A percentile compares a stretch with the other conserved stretches of the same genome.
phyloP scores from a whole-genome alignment of 768 basidiomycete genomes.

The Serendipita sp. region DNA sequence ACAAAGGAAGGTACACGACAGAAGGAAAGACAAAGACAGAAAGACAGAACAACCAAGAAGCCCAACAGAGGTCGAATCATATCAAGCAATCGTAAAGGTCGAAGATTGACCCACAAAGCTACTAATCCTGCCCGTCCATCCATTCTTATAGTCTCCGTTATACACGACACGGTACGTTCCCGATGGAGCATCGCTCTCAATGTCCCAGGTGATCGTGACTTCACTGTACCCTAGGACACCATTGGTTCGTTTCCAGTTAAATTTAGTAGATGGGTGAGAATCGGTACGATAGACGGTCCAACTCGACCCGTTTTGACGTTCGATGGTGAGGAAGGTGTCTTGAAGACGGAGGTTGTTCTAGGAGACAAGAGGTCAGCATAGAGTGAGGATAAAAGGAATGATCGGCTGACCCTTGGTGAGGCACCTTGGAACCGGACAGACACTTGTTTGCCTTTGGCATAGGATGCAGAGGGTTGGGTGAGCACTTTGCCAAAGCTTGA shows the following conservation, averaged over 20 bases:
- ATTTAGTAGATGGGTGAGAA: conserved; percentile 62
- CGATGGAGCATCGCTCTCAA: conserved; percentile 25
- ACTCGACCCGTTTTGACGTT: conserved; percentile 26
- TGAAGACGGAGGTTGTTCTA: conserved; percentile 67
- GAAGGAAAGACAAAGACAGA: too few relatives aligned
- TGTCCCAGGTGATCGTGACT: conserved; percentile 51
- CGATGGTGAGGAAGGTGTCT: conserved; percentile 53
- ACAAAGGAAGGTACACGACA: too few relatives aligned
- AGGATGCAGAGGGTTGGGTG: conserved; percentile 26
- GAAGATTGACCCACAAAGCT: conserved; percentile 47
- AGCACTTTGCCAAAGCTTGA: conserved; percentile 47
- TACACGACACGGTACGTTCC: conserved; percentile 58
- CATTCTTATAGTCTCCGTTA: conserved; percentile 55
- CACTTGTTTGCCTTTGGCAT: conserved; percentile 42
- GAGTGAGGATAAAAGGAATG: too few relatives aligned
- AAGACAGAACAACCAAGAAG: too few relatives aligned
- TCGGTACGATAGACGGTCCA: conserved; percentile 52
- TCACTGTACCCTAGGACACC: conserved; percentile 43
- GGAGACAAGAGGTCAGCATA: neutral
- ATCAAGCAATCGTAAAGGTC: conserved; percentile 39
- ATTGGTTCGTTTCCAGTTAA: conserved; percentile 44
- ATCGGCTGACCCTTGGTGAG: conserved; percentile 45
- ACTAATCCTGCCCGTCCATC: conserved; percentile 41
- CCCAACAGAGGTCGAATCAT: neutral
- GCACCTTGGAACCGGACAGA: conserved; percentile 53